Base-by-base conservation (phyloP, 495 filamentous ascomycete genomes). In the Hypoxylon rickii region DNA sequence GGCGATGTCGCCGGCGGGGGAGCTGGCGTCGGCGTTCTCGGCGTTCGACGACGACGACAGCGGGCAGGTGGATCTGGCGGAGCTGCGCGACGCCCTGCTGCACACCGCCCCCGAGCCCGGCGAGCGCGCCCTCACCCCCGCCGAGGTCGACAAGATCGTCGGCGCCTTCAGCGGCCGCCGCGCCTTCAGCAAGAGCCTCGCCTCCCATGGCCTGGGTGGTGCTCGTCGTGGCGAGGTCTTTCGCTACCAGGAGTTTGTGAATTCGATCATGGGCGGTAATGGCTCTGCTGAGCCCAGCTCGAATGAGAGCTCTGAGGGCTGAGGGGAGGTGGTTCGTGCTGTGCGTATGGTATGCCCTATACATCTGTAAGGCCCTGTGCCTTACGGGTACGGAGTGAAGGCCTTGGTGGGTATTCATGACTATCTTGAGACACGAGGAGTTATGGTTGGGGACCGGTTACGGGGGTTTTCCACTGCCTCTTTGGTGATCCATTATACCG, bases 31-130 rank as follows among this genome's bases (percentile, higher is more conserved):
- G 4, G 94, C 95, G 0, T 90, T 98, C 57, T 88, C 89, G 7
- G 95, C 95, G 0, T 98, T 98, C 60, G 94, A 98, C 63, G 89
- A 95, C 56, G 90, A 95, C 58, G 94, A 98, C 69, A 91, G 88
- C 63, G 94, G 95, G 6, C 90, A 96, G 68, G 83, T 97, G 22
- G 90, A 97, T 64, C 76, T 94, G 13, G 78, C 70, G 1, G 93
- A 96, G 69, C 73, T 98, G 40, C 81, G 87, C 29, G 89, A 93
- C 59, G 90, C 93, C 2, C 68, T 98, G 40, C 65, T 96, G 40
- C 80, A 92, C 58, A 96, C 92, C 5, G 82, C 83, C 8, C 88
- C 89, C 1, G 90, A 92, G 54, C 76, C 80, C 1, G 92, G 86
- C 29, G 88, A 87, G 60, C 67, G 69, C 40, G 68, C 79, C 3